These are phyloP conservation scores for Schwanniomyces occidentalis DNA, from an alignment of 805 yeast genomes.

Conservation along the genomic window DNA sequence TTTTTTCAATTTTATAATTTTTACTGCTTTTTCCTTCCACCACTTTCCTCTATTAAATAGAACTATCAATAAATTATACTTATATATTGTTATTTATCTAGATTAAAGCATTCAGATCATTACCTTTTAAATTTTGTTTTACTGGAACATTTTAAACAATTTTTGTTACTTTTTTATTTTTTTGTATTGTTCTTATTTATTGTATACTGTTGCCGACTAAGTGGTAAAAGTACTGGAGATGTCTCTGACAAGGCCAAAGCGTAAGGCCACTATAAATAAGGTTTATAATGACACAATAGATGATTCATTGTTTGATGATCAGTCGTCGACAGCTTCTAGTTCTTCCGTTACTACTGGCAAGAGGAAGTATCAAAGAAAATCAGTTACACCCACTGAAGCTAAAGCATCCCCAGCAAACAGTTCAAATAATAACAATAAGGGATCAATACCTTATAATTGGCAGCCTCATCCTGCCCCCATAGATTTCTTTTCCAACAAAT, in stretches of 20 bases:
- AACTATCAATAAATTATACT: too few relatives aligned
- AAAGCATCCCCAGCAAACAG: conserved; percentile 5
- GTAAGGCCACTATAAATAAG: conserved; percentile 39
- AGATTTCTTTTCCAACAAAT: conserved; percentile 43
- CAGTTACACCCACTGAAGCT: neutral
- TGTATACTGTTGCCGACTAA: too few relatives aligned
- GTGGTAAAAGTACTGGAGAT: too few relatives aligned
- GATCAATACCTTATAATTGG: conserved; percentile 47
- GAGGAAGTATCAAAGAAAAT: conserved; percentile 7
- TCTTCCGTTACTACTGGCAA: conserved; percentile 2
- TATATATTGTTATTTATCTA: too few relatives aligned
- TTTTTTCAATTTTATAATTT: too few relatives aligned
- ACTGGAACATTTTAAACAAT: too few relatives aligned
- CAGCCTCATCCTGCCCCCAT: conserved; percentile 41
- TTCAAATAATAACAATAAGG: conserved; percentile 1
- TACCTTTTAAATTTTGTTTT: too few relatives aligned
- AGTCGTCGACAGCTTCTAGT: conserved; percentile 1
- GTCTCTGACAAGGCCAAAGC: conserved; percentile 31
- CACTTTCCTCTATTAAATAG: too few relatives aligned
- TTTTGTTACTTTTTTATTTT: too few relatives aligned
- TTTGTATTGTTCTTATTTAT: too few relatives aligned
- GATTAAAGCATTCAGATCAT: too few relatives aligned
- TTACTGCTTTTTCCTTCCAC: too few relatives aligned
- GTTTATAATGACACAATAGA: conserved; percentile 34
- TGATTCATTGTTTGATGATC: conserved; percentile 24